Evolutionary conservation across 306 rosid genomes (phyloP).

Genomic region (Quercus rubra): DNA sequence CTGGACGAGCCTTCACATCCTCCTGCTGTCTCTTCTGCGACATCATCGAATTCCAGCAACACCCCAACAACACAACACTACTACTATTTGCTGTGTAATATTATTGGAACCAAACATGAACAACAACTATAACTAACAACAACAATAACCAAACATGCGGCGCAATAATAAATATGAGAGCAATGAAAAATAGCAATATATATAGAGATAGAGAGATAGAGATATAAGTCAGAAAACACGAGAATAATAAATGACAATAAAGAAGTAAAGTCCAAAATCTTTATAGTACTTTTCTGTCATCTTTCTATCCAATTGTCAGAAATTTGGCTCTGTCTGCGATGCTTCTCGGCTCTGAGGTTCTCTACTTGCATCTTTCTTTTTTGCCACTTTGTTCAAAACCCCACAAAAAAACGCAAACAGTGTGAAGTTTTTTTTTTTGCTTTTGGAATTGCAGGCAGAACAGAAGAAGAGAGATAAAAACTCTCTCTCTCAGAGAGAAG

Average conservation of each 20-base stretch:
- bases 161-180: conserved; percentile 1
- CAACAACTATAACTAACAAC: neutral
- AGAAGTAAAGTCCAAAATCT: conserved; percentile 11
- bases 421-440: too few species aligned
- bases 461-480: neutral
- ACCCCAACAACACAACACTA: neutral
- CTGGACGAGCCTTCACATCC: conserved; percentile 36
- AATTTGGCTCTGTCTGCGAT: conserved; percentile 32
- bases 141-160: conserved; percentile 22
- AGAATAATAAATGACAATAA: neutral
- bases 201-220: neutral
- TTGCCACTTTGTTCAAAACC: neutral
- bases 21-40: conserved; percentile 57
- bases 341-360: conserved; percentile 25
- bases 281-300: neutral
- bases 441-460: neutral
- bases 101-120: conserved; percentile 2
- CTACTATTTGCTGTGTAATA: neutral
- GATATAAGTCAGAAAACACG: neutral
- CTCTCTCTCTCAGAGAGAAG: neutral
- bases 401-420: neutral
- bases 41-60: conserved; percentile 30
- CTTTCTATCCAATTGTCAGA: neutral
- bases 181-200: neutral
- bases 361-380: neutral